phyloP scores from a whole-genome alignment of 345 rosid species.

The Eucalyptus polybractea region DNA sequence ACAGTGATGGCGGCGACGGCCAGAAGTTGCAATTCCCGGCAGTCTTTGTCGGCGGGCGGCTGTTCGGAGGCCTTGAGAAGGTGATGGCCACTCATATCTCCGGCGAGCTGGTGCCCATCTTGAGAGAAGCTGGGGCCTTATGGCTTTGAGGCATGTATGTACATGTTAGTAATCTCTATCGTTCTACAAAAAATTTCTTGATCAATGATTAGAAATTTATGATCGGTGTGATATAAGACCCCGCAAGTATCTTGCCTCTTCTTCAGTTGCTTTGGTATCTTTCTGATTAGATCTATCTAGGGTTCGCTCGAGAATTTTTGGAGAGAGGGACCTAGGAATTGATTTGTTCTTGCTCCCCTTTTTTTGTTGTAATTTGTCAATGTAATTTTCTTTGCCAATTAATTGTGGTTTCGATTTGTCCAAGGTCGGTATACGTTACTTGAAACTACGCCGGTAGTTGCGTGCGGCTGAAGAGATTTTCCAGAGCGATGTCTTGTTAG shows the following conservation, averaged over 20 bases:
- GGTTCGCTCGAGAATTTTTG: background rate
- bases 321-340: background rate
- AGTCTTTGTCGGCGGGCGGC: slow-evolving; percentile 65
- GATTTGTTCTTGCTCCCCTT: background rate
- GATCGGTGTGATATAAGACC: background rate
- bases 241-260: background rate
- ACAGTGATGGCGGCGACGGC: background rate
- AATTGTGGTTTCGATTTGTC: background rate
- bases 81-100: slow-evolving; percentile 77
- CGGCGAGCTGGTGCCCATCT: slow-evolving; percentile 74
- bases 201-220: background rate
- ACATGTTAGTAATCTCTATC: background rate
- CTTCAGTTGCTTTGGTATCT: background rate
- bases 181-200: no score
- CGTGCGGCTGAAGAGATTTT: background rate
- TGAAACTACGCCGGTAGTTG: background rate
- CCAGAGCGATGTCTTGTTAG: background rate
- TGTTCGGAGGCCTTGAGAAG: slow-evolving; percentile 81
- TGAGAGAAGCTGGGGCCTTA: slow-evolving; percentile 70
- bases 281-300: background rate
- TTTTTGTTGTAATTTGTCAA: background rate
- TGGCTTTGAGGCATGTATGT: slow-evolving; percentile 40
- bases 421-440: background rate
- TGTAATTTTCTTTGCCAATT: background rate
- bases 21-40: slow-evolving; percentile 41